Conservation (phyloP, 1,139 yeast species). For the Diutina pseudorugosa region DNA sequence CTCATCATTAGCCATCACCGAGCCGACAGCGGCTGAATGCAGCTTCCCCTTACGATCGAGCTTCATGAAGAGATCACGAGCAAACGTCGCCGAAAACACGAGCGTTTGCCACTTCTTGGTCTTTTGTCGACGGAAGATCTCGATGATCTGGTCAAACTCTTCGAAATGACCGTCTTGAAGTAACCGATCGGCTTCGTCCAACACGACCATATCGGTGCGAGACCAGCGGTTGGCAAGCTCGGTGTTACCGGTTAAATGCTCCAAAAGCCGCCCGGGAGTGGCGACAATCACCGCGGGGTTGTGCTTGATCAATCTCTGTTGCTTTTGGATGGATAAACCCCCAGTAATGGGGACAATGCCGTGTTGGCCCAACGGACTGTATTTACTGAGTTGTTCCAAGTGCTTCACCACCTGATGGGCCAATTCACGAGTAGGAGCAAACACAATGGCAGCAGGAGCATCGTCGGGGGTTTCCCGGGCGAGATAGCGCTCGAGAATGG, state of each 20-base stretch:
- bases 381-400: slow-evolving; percentile 47
- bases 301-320: slow-evolving; percentile 61
- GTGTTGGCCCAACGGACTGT: slow-evolving; percentile 42
- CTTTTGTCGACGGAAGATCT: slow-evolving; percentile 34
- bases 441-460: slow-evolving; percentile 62
- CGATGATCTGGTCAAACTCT: slow-evolving; percentile 76
- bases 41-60: slow-evolving; percentile 32
- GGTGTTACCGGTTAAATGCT: slow-evolving; percentile 55
- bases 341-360: slow-evolving; percentile 82
- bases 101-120: slow-evolving; percentile 68
- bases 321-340: slow-evolving; percentile 88
- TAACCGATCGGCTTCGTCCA: slow-evolving; percentile 96
- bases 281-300: slow-evolving; percentile 84
- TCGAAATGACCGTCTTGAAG: slow-evolving; percentile 95
- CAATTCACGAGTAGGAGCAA: slow-evolving; percentile 93
- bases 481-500: slow-evolving; percentile 65
- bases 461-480: slow-evolving; percentile 8
- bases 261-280: slow-evolving; percentile 91
- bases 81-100: slow-evolving; percentile 91
- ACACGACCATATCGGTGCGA: slow-evolving; percentile 56
- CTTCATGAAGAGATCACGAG: slow-evolving; percentile 69
- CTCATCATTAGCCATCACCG: slow-evolving; percentile 33
- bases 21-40: slow-evolving; percentile 12
- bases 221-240: slow-evolving; percentile 44
- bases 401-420: slow-evolving; percentile 91